Percentiles rank a stretch among this genome's conserved stretches.
phyloP scores from a whole-genome alignment of 1,284 basidiomycete genomes.

The Cryptococcus sp. region DNA sequence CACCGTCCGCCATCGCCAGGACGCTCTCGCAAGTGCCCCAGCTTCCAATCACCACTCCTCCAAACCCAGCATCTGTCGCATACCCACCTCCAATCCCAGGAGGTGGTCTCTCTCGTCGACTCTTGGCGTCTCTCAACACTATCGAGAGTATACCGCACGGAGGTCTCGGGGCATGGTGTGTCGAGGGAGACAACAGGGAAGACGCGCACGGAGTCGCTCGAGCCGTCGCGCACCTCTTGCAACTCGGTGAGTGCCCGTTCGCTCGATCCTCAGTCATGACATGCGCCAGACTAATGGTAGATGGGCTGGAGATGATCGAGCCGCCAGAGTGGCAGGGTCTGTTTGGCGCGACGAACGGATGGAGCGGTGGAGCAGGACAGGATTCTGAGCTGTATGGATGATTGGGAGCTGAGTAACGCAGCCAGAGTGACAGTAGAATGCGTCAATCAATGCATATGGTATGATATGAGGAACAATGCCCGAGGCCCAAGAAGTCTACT shows the following conservation, averaged over 20 bases:
- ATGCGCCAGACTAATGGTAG: conserved; percentile 3
- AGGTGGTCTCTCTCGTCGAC: conserved; percentile 62
- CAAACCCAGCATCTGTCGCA: neutral
- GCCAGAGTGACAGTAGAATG: too few species aligned
- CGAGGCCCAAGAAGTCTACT: too few species aligned
- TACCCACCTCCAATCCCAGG: conserved; percentile 55
- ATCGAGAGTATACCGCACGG: conserved; percentile 20
- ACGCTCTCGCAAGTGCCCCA: conserved; percentile 3
- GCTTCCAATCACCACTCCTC: conserved; percentile 28
- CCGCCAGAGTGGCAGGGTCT: conserved; percentile 40
- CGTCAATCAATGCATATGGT: too few species aligned
- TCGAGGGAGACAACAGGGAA: conserved; percentile 69
- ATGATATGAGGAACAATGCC: too few species aligned
- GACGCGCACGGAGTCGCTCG: conserved; percentile 63
- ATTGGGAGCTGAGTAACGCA: too few species aligned
- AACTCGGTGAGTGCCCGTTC: conserved; percentile 26
- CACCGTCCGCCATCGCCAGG: conserved; percentile 30
- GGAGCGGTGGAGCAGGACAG: conserved; percentile 37
- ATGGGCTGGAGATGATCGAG: conserved; percentile 22
- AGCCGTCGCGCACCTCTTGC: conserved; percentile 53
- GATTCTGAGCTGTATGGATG: conserved; percentile 45
- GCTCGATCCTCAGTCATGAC: too few species aligned
- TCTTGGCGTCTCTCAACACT: conserved; percentile 48
- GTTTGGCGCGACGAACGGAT: conserved; percentile 39
- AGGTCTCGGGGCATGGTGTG: conserved; percentile 53